Conservation (phyloP, 306 rosid species). For the Cucumis hystrix region DNA sequence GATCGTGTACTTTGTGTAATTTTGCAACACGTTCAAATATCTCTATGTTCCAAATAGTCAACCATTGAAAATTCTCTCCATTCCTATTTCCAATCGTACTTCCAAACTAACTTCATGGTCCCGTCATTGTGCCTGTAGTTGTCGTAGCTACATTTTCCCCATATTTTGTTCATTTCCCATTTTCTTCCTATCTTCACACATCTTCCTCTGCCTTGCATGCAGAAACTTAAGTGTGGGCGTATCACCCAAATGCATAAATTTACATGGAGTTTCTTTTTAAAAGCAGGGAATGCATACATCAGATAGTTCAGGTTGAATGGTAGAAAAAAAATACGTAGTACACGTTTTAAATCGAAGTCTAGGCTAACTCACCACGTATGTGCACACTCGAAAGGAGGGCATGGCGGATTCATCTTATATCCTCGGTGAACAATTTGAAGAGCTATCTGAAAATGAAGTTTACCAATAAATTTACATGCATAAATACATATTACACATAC, state of each 20-base stretch:
- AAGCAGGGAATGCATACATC: neutral
- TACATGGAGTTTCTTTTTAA: neutral
- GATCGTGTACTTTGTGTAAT: no score
- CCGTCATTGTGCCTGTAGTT: neutral
- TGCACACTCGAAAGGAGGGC: conserved; percentile 92
- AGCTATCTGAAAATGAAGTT: conserved; percentile 72
- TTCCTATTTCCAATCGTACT: neutral
- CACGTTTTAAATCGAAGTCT: neutral
- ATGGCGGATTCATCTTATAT: conserved; percentile 83
- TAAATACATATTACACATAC: neutral
- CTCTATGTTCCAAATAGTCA: neutral
- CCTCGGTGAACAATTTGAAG: conserved; percentile 77
- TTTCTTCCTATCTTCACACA: neutral
- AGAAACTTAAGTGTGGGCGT: neutral
- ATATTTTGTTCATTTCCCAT: neutral
- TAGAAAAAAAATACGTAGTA: neutral
- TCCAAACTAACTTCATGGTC: neutral
- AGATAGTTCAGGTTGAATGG: neutral
- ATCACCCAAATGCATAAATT: neutral
- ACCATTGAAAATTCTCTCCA: neutral
- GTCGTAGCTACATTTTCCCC: neutral
- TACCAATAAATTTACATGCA: conserved; percentile 11
- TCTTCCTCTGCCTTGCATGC: neutral
- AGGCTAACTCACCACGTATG: conserved; percentile 55
- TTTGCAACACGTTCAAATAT: no score